phyloP scores from a whole-genome alignment of 1,284 basidiomycete genomes.

The Irpex sp. region DNA sequence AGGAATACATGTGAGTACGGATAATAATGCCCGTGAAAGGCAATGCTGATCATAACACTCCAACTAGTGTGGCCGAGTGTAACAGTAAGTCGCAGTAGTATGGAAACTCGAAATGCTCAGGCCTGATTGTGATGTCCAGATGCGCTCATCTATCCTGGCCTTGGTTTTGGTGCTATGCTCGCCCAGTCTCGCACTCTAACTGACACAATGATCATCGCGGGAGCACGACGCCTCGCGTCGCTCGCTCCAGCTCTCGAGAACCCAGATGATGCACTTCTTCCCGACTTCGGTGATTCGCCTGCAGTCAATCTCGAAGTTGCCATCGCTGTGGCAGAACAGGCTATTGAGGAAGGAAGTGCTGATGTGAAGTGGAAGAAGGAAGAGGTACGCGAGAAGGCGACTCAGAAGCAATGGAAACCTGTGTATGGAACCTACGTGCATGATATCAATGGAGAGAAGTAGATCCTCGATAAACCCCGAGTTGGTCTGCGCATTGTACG shows the following conservation, averaged over 20 bases:
- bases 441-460: slow-evolving; percentile 37
- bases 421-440: slow-evolving; percentile 63
- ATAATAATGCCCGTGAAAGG: neutral
- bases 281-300: slow-evolving; percentile 68
- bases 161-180: slow-evolving; percentile 73
- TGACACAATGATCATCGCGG: slow-evolving; percentile 78
- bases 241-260: slow-evolving; percentile 74
- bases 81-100: slow-evolving; percentile 41
- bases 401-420: slow-evolving; percentile 55
- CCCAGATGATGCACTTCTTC: slow-evolving; percentile 63
- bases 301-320: slow-evolving; percentile 77
- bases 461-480: neutral
- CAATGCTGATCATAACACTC: neutral
- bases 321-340: slow-evolving; percentile 74
- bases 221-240: slow-evolving; percentile 64
- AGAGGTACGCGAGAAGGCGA: slow-evolving; percentile 49
- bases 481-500: no score
- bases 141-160: slow-evolving; percentile 76
- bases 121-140: slow-evolving; percentile 34
- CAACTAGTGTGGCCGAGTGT: slow-evolving; percentile 10
- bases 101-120: neutral
- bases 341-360: slow-evolving; percentile 68
- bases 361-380: slow-evolving; percentile 49
- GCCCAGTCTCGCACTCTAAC: slow-evolving; percentile 61
- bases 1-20: slow-evolving; percentile 56